Base-by-base conservation (phyloP, 192 early-diverging fungal species). In the Dimargaris xerosporica region DNA sequence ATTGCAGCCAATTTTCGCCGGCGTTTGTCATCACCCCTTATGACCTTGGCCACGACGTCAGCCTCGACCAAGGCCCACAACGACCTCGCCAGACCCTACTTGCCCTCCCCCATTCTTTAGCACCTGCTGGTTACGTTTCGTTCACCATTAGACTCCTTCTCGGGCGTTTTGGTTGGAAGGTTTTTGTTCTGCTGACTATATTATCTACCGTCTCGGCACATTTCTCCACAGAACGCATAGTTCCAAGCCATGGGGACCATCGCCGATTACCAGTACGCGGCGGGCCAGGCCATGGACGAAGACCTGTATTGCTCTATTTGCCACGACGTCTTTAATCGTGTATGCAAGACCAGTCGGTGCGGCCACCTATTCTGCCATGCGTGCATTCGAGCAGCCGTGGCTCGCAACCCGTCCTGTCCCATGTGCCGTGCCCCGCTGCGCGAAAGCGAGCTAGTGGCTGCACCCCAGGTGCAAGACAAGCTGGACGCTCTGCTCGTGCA, bases 221-320 rank as follows among this genome's bases (percentile, higher is more conserved):
- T 39, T 39, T 39, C 34, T 39, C 34, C 34, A 39, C 34, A 39
- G 3, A 39, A 39, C 7, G 3, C 34, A 39, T 7, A 39, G 7
- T 7, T 39, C 34, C 34, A 39, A 7, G 34, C 47, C 59, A 61
- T 50, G 47, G 28, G 30, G 47, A 29, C 44, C 13, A n/a, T 21
- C 19, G 59, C 60, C 39, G 65, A 66, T 30, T 66, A 44, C 28
- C 45, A 46, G 11, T 66, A 66, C 42, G 15, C 46, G 12, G 46
- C 50, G 2, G 60, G 50, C 10, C 41, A 66, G 44, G 29, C 25
- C 12, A 62, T 66, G 17, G 43, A 63, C 31, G 61, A 46, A n/a
- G 65, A 66, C 29, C 53, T 63, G 19, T 63, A 30, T 39, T 66
- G 65, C 46, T 48, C 65, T 25, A 66, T 66, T 46, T 66, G 65